Base-by-base conservation (phyloP, 805 yeast genomes). In the Wickerhamiella kurtzmanii region DNA sequence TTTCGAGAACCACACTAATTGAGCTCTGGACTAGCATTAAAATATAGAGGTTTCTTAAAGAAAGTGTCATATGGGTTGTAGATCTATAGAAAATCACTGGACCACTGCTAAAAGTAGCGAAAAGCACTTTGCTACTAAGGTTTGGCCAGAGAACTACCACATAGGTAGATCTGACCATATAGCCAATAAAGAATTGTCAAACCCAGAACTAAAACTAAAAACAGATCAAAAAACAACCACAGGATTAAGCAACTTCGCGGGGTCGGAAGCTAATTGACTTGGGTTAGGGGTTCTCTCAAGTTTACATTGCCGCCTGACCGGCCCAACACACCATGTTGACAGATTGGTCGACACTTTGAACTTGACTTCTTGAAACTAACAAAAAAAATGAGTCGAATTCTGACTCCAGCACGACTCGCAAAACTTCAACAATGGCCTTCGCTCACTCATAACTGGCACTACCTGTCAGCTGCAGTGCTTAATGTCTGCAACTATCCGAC, bases 401-500 rank as follows among this genome's bases (percentile, higher is more conserved):
- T 79, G 6, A 78, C 78, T 0, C 69, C 82, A 1, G 74, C 72
- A 47, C 64, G 84, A 48, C 65, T 81, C n/a, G 68, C 68, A 0
- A 63, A 64, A 46, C 61, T 81, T 25, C 74, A 81, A 1, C 61
- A 69, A 36, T 75, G 76, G 59, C 80, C 83, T 1, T 62, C 63
- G 9, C 69, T 85, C 22, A 64, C 69, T 38, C 66, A 70, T 52
- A 59, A 74, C 19, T 88, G 96, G 96, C 83, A 79, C 59, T 65
- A 77, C 36, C 66, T 86, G 18, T 89, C 95, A 0, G 82, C 92
- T 6, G 82, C 89, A 0, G 76, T 94, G 8, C 70, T 87, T 43
- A 76, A 89, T 1, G 87, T 80, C 4, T 80, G 89, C 56, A 88
- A 88, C 58, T 75, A 73, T 50, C 94, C 96, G 0, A 76, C 79